Evolutionary conservation across 495 filamentous ascomycete genomes (phyloP).

Genomic region (Hyaloscypha hepaticicola): DNA sequence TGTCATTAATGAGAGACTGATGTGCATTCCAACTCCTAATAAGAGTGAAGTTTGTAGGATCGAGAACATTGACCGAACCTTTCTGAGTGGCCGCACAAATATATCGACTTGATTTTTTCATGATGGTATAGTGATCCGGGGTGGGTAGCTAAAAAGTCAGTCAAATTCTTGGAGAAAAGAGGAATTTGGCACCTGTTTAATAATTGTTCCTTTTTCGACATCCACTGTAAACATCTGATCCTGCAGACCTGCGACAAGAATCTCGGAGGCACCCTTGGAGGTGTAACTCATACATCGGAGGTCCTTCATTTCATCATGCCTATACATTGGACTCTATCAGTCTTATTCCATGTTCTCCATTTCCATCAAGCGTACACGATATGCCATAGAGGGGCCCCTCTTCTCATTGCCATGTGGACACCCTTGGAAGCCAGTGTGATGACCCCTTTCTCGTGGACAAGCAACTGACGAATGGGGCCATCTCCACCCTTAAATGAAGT

Average conservation of each 20-base stretch:
- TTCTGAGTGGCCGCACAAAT: conserved; percentile 86
- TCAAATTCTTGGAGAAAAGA: not conserved
- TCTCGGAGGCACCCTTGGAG: conserved; percentile 72
- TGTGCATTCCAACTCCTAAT: conserved; percentile 89
- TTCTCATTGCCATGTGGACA: conserved; percentile 79
- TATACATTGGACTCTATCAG: conserved; percentile 17
- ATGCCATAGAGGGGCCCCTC: conserved; percentile 84
- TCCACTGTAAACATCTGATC: conserved; percentile 87
- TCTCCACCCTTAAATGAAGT: conserved; percentile 71
- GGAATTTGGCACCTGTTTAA: conserved; percentile 56
- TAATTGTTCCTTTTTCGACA: conserved; percentile 76
- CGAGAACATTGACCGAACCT: conserved; percentile 84
- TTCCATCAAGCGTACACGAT: conserved; percentile 37
- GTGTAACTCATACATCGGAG: conserved; percentile 93
- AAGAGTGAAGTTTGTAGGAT: conserved; percentile 70
- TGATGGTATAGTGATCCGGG: conserved; percentile 76
- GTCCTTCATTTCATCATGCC: conserved; percentile 71
- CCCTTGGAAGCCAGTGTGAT: conserved; percentile 74
- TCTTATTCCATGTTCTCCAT: not conserved
- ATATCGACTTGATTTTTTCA: conserved; percentile 77
- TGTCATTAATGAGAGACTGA: conserved; percentile 79
- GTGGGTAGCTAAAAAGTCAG: conserved; percentile 56
- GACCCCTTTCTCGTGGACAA: conserved; percentile 84
- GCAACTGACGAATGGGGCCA: conserved; percentile 71
- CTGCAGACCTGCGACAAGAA: conserved; percentile 85